Evolutionary conservation across 2,329 filamentous ascomycete genomes (phyloP).

Genomic region (Fusarium sp.): DNA sequence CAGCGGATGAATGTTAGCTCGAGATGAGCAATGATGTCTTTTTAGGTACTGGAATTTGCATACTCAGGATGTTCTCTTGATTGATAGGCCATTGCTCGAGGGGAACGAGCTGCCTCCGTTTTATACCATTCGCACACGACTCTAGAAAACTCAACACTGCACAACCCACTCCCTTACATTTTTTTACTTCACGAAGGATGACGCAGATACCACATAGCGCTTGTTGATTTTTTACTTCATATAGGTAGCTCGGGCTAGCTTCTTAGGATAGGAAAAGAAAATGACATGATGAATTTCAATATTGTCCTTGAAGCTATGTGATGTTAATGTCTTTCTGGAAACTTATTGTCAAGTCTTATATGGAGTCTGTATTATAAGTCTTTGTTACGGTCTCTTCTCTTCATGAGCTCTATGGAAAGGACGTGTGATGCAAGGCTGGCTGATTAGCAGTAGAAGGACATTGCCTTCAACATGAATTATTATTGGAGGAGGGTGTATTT

Average conservation of each 20-base stretch:
- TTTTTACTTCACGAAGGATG: constrained; percentile 21
- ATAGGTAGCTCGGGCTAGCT: constrained; percentile 34
- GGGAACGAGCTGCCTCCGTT: constrained; percentile 10
- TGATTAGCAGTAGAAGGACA: background rate
- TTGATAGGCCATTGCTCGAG: constrained; percentile 11
- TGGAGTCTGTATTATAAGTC: background rate
- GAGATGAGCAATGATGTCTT: constrained; percentile 39
- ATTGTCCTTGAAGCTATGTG: background rate
- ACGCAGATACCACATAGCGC: constrained; percentile 33
- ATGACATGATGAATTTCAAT: constrained; percentile 15
- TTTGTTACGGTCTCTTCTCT: background rate
- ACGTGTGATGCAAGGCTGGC: background rate
- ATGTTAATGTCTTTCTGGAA: background rate
- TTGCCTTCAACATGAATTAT: background rate
- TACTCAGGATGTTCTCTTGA: constrained; percentile 20
- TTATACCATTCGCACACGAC: constrained; percentile 36
- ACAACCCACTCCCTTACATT: constrained; percentile 24
- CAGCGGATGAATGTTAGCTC: constrained; percentile 43
- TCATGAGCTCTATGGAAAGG: background rate
- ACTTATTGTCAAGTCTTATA: background rate
- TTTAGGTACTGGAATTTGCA: constrained; percentile 20
- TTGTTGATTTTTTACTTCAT: constrained; percentile 27
- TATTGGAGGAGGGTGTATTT: background rate
- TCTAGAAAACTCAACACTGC: constrained; percentile 28
- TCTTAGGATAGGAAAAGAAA: constrained; percentile 38